Percentiles rank a stretch among this genome's conserved stretches.
phyloP scores from a whole-genome alignment of 2,329 filamentous ascomycete genomes.

The Phaeosphaeriaceae sp. region DNA sequence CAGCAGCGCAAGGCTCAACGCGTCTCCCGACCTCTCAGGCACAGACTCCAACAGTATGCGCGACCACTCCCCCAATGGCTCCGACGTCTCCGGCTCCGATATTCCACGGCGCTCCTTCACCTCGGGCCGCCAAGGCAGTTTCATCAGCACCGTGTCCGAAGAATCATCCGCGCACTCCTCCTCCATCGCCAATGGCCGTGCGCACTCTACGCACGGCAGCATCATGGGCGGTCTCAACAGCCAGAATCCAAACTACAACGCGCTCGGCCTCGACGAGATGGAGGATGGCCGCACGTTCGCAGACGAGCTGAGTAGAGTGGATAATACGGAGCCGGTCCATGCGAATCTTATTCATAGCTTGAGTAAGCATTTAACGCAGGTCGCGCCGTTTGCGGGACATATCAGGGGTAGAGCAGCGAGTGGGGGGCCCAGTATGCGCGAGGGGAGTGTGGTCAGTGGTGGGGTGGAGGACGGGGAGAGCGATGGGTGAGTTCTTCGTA shows the following conservation, averaged over 20 bases:
- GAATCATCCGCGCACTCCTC: constrained; percentile 30
- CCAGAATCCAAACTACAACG: constrained; percentile 18
- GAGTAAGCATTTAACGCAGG: constrained; percentile 41
- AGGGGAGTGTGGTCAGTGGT: constrained; percentile 15
- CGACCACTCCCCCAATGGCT: constrained; percentile 42
- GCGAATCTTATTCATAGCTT: constrained; percentile 43
- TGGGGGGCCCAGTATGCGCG: constrained; percentile 18
- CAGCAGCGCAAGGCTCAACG: constrained; percentile 68
- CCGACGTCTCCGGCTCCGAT: constrained; percentile 28
- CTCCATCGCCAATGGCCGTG: constrained; percentile 21
- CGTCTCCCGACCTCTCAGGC: constrained; percentile 41
- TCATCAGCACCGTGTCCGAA: constrained; percentile 39
- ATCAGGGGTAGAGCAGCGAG: constrained; percentile 18
- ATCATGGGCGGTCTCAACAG: constrained; percentile 22
- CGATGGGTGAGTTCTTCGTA: constrained; percentile 21
- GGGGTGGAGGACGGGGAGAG: constrained; percentile 22
- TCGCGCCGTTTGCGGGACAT: constrained; percentile 35
- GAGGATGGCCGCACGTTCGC: constrained; percentile 45
- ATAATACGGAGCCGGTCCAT: constrained; percentile 45
- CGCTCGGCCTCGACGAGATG: constrained; percentile 24
- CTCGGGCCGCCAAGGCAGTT: constrained; percentile 37
- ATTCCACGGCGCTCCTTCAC: constrained; percentile 38
- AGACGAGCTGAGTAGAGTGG: constrained; percentile 43
- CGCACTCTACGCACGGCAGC: constrained; percentile 30
- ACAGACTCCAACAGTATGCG: constrained; percentile 39